Evolutionary conservation across 768 basidiomycete species (phyloP).

Genomic region (Amanita muscaria): DNA sequence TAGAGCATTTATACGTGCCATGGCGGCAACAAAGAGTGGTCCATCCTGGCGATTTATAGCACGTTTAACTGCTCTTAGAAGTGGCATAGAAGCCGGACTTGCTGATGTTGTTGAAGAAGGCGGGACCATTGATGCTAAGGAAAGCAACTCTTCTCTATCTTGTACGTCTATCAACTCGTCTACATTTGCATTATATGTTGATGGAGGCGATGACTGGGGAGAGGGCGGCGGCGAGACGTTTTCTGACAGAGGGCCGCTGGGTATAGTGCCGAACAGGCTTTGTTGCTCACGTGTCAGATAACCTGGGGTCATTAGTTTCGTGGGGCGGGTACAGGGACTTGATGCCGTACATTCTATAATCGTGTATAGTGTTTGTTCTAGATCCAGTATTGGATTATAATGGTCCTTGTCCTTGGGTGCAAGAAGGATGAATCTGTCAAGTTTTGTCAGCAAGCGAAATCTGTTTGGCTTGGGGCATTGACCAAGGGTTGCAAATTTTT

Average conservation of each 20-base stretch:
- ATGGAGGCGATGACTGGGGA: conserved; percentile 31
- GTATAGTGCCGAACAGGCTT: conserved; percentile 58
- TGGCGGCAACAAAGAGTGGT: conserved; percentile 56
- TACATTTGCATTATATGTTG: conserved; percentile 22
- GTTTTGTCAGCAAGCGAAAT: neutral
- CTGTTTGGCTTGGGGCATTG: conserved; percentile 9
- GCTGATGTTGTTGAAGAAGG: conserved; percentile 17
- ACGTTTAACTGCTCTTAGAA: conserved; percentile 55
- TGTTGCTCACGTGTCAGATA: conserved; percentile 64
- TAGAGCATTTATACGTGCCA: conserved; percentile 53
- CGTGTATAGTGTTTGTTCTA: conserved; percentile 61
- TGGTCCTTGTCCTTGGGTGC: conserved; percentile 80
- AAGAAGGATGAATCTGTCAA: conserved; percentile 60
- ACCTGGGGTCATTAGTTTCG: conserved; percentile 26
- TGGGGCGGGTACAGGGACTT: neutral
- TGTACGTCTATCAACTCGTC: conserved; percentile 16
- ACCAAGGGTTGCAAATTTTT: conserved; percentile 6
- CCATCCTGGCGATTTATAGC: conserved; percentile 66
- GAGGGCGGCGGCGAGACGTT: conserved; percentile 28
- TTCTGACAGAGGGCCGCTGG: conserved; percentile 37
- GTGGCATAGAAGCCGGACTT: conserved; percentile 18
- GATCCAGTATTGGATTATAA: conserved; percentile 77
- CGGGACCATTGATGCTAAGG: conserved; percentile 23
- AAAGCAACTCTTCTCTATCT: conserved; percentile 19
- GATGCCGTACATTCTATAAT: conserved; percentile 58